Base-by-base conservation (phyloP, 1,139 yeast species). In the Scheffersomyces parashehatae region DNA sequence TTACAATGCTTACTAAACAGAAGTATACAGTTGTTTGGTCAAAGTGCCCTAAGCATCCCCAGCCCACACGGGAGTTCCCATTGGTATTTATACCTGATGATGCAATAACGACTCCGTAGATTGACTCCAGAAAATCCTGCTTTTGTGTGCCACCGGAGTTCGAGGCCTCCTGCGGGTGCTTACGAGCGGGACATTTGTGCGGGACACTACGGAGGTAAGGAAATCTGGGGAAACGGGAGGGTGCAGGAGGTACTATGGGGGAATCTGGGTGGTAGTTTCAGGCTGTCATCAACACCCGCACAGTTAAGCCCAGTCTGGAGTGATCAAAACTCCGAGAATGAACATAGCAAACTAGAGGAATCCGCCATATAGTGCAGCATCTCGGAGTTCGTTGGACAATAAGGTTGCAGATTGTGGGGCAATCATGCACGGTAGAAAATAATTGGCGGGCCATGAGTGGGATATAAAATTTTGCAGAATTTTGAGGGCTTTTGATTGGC, bases 151-250 rank as follows among this genome's bases (percentile, higher is more conserved):
- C 35, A 4, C 35, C 14, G 33, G 33, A 30, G 33, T 31, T 31
- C 14, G 10, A 31, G 5, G 4, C n/a, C 35, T 31, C 10, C n/a
- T 20, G 26, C 26, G 26, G 26, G 26, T 20, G 26, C 26, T 20
- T 20, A 31, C 24, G 35, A 31, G 35, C 35, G 35, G 35, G 35
- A 31, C 35, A 31, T 14, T 31, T 31, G 35, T 31, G 35, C 35
- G 35, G 35, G 35, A 31, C 35, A 31, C 13, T 31, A 31, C 20
- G 15, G 35, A 20, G 15, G 26, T 20, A 20, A 20, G 35, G 20
- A 30, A 31, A 31, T 31, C 35, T 31, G 35, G 35, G 35, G 35
- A 31, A 31, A 14, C 20, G 4, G 33, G 26, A 7, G 26, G 26
- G 26, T 20, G 26, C 26, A 20, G 26, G 26, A 20, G 26, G 26